Base-by-base conservation (phyloP, 495 filamentous ascomycete species). In the Elaphomyces granulatus region DNA sequence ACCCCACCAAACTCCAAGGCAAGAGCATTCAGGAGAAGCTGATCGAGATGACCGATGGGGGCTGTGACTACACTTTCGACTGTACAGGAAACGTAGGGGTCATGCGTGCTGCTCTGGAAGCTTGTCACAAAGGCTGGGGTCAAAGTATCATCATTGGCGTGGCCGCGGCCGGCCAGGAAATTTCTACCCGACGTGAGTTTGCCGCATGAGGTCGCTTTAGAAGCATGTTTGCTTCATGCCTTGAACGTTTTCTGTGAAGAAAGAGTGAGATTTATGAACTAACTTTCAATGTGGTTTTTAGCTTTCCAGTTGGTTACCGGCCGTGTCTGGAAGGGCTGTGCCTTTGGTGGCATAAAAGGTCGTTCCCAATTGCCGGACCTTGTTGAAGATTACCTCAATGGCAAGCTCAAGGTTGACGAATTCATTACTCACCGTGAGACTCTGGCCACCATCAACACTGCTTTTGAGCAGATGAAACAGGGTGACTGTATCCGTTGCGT, bases 111-210 rank as follows among this genome's bases (percentile, higher is more conserved):
- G 90, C 90, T 34, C 74, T 98, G 35, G 90, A 98, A 67, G 87
- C 90, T 28, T 98, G 90, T 66, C 92, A 98, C 64, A 98, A 98
- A 74, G 90, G 90, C 20, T 98, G 90, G 90, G 90, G 90, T 44
- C 77, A 96, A 77, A 92, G 83, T 52, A 93, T 98, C 51, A 75
- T 98, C 54, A 98, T 98, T 53, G 90, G 90, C 52, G 90, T 98
- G 41, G 90, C 90, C 35, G 92, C 90, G 44, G 92, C 92, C 36
- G 90, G 90, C 15, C 88, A 96, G 67, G 90, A 98, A 71, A 98
- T 98, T 41, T 71, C 76, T 40, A 98, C 90, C 32, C 72, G 90
- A 57, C 90, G 88, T 96, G 71, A 70, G 87, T 81, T 15, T 35
- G n/a, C n/a, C n/a, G n/a, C n/a, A n/a, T n/a, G n/a, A n/a, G n/a